Evolutionary conservation across 805 yeast species (phyloP).

Genomic region (Yueomyces sinensis): DNA sequence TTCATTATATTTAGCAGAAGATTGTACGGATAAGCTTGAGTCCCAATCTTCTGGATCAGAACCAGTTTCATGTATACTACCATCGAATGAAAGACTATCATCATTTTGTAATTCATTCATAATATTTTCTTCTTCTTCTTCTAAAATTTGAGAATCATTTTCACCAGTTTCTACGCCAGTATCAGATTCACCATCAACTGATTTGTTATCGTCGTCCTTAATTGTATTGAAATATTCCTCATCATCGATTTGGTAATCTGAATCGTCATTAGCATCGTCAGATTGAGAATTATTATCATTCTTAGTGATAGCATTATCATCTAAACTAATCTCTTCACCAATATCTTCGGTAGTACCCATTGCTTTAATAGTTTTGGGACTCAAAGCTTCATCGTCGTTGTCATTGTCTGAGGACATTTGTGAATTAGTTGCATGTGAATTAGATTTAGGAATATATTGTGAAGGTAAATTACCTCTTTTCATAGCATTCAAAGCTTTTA

Average conservation of each 20-base stretch:
- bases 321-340: constrained; percentile 39
- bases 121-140: constrained; percentile 21
- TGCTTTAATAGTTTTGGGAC: not conserved
- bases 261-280: constrained; percentile 20
- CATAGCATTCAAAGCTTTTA: constrained; percentile 32
- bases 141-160: constrained; percentile 20
- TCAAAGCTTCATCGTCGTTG: not conserved
- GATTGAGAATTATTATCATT: constrained; percentile 25
- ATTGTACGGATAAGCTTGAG: not conserved
- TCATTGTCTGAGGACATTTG: constrained; percentile 1
- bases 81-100: constrained; percentile 22
- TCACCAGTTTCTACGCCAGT: constrained; percentile 22
- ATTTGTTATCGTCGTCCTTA: constrained; percentile 18
- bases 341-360: constrained; percentile 27
- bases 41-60: constrained; percentile 18
- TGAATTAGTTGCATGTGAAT: not conserved
- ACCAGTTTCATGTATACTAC: constrained; percentile 22
- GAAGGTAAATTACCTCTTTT: constrained; percentile 25
- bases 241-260: constrained; percentile 23
- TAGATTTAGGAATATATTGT: not conserved
- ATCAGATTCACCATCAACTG: constrained; percentile 11
- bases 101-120: constrained; percentile 20
- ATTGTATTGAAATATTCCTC: constrained; percentile 20
- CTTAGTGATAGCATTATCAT: constrained; percentile 21
- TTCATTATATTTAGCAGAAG: constrained; percentile 3